Evolutionary conservation across 2,329 filamentous ascomycete genomes (phyloP).

Genomic region (Alternaria rosae): DNA sequence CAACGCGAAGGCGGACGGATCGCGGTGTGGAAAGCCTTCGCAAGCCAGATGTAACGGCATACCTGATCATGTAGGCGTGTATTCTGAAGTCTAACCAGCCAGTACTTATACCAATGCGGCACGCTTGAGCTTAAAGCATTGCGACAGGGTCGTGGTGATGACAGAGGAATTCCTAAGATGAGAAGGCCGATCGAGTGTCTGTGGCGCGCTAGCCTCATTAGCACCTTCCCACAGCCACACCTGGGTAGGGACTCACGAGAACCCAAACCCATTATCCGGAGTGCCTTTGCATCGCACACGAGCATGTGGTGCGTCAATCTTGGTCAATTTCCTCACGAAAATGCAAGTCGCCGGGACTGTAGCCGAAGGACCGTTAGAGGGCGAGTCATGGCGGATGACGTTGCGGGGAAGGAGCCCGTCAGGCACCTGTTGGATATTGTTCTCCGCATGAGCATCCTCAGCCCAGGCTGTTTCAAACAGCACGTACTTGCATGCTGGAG

Average conservation of each 20-base stretch:
- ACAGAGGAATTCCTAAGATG: neutral
- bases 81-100: no score
- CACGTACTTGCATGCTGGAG: conserved; percentile 3
- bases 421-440: conserved; percentile 34
- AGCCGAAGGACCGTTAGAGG: conserved; percentile 1
- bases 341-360: neutral
- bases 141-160: neutral
- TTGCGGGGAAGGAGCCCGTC: conserved; percentile 28
- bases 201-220: neutral
- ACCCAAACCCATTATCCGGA: neutral
- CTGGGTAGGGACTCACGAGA: no score
- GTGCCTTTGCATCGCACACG: neutral
- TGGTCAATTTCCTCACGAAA: neutral
- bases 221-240: neutral
- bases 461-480: neutral
- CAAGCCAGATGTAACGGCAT: neutral
- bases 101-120: neutral
- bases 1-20: neutral
- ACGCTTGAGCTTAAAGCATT: neutral
- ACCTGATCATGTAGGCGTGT: no score
- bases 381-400: conserved; percentile 34
- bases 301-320: neutral
- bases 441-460: conserved; percentile 27
- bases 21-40: neutral
- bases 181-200: no score